Conservation (phyloP, 441 rosid species). For the Aleurites moluccanus region DNA sequence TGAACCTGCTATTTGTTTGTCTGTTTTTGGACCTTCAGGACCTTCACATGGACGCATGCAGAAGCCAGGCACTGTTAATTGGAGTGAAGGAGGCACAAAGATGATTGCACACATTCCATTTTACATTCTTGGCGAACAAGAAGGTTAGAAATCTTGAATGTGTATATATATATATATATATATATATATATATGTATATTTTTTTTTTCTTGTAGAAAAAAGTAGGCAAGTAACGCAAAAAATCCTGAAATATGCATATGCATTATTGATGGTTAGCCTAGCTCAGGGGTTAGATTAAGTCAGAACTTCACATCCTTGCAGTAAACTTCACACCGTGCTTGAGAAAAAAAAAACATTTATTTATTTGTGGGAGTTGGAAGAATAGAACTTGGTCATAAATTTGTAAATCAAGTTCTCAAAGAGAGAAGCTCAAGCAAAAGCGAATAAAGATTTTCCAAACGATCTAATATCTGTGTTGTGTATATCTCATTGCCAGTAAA, state of each 20-base stretch:
- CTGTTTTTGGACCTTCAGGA: constrained; percentile 72
- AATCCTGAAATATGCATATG: not conserved
- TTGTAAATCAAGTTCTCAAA: no score
- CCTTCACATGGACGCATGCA: constrained; percentile 45
- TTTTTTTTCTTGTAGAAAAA: not conserved
- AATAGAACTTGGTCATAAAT: no score
- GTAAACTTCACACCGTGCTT: not conserved
- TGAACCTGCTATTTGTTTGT: constrained; percentile 78
- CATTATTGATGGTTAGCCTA: not conserved
- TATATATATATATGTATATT: no score
- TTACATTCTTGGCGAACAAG: constrained; percentile 77
- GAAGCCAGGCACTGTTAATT: constrained; percentile 70
- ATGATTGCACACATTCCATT: constrained; percentile 80
- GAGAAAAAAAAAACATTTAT: no score
- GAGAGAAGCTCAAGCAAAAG: no score
- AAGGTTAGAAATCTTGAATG: constrained; percentile 50
- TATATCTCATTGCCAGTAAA: no score
- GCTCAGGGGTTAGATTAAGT: not conserved
- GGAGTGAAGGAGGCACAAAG: constrained; percentile 75
- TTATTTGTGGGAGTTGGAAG: no score
- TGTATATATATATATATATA: no score
- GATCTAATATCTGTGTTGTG: no score
- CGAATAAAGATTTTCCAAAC: no score
- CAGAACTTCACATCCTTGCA: no score
- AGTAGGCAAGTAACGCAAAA: not conserved